These are phyloP conservation scores for Pulveroboletus sp. DNA, from an alignment of 768 basidiomycete species.

Conservation along the genomic window DNA sequence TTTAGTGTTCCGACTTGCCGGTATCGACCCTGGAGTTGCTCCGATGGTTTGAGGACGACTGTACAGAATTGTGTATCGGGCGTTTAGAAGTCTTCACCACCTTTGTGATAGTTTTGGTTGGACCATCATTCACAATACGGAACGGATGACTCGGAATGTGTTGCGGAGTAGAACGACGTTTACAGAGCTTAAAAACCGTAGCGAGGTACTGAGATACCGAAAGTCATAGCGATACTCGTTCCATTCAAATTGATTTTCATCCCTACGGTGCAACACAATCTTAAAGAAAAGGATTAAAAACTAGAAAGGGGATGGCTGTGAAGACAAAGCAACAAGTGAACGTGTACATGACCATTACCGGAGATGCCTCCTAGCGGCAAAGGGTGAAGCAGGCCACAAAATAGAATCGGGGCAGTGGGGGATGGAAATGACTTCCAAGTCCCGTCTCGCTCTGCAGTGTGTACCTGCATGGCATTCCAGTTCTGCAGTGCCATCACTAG, in stretches of 20 bases:
- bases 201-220: conserved; percentile 16
- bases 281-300: background rate
- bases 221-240: conserved; percentile 3
- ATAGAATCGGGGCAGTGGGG: conserved; percentile 15
- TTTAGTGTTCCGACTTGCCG: no score
- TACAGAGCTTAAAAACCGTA: conserved; percentile 45
- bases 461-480: background rate
- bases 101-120: conserved; percentile 3
- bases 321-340: conserved; percentile 5
- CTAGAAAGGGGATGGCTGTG: background rate
- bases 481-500: background rate
- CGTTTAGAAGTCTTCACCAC: conserved; percentile 19
- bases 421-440: conserved; percentile 12
- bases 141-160: conserved; percentile 58
- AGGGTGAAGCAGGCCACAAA: conserved; percentile 34
- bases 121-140: conserved; percentile 38
- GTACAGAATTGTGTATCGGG: background rate
- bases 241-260: conserved; percentile 3
- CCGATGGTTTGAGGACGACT: conserved; percentile 5
- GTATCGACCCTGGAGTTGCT: conserved; percentile 13
- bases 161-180: conserved; percentile 67
- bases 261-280: background rate
- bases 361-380: conserved; percentile 29
- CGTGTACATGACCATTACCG: conserved; percentile 4
- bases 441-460: background rate